These are phyloP conservation scores for Saitozyma sp. DNA, from an alignment of 768 basidiomycete species.

Conservation along the genomic window DNA sequence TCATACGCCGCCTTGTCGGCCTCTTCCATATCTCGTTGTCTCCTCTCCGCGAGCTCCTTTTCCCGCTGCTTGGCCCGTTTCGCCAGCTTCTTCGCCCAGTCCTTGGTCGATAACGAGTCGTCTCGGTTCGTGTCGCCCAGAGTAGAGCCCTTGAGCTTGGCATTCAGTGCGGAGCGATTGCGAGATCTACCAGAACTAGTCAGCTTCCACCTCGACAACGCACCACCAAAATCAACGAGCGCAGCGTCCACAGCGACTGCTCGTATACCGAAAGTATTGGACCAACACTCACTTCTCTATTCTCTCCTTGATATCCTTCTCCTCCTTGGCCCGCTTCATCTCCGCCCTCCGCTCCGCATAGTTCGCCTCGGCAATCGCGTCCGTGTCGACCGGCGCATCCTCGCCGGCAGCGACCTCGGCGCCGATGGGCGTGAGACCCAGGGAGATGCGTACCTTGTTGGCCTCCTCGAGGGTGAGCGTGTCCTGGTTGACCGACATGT, in stretches of 20 bases:
- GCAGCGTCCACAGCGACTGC: too few relatives aligned
- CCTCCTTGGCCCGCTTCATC: constrained; percentile 64
- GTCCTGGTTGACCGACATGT: constrained; percentile 28
- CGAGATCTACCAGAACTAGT: constrained; percentile 60
- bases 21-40: constrained; percentile 77
- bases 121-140: constrained; percentile 66
- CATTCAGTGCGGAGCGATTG: constrained; percentile 88
- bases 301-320: constrained; percentile 45
- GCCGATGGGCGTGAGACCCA: constrained; percentile 89
- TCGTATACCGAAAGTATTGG: too few relatives aligned
- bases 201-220: too few relatives aligned
- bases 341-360: constrained; percentile 70
- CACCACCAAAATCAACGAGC: too few relatives aligned
- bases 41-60: constrained; percentile 79
- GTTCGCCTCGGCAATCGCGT: constrained; percentile 83
- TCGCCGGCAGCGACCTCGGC: constrained; percentile 67
- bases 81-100: constrained; percentile 90
- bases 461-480: constrained; percentile 52
- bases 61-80: constrained; percentile 64
- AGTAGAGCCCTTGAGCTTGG: constrained; percentile 86
- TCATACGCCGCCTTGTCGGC: constrained; percentile 85
- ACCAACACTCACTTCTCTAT: constrained; percentile 64
- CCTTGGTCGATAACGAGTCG: constrained; percentile 67
- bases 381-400: constrained; percentile 53
- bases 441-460: constrained; percentile 81